Percentiles rank a stretch among this genome's conserved stretches.
Conservation (phyloP, 2,329 filamentous ascomycete genomes). For the Chrysosphaeria jannelii region DNA sequence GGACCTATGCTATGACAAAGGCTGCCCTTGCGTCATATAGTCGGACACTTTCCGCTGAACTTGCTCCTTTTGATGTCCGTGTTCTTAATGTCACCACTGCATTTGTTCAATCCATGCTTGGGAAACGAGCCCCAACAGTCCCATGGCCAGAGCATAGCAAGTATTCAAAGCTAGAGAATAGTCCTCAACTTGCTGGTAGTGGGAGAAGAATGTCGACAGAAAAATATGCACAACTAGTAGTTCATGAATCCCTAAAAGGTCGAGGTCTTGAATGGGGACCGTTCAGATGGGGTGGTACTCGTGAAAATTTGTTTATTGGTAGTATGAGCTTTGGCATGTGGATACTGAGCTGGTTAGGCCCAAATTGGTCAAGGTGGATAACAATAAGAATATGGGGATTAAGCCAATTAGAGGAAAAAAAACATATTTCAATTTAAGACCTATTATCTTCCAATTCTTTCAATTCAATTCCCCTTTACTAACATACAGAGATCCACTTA, state of each 20-base stretch:
- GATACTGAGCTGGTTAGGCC: too few relatives aligned
- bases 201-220: constrained; percentile 6
- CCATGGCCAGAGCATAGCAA: constrained; percentile 14
- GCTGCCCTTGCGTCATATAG: constrained; percentile 21
- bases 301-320: constrained; percentile 4
- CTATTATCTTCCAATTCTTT: too few relatives aligned
- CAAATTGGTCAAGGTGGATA: too few relatives aligned
- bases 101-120: constrained; percentile 13
- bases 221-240: constrained; percentile 5
- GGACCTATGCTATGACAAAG: constrained; percentile 22
- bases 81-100: constrained; percentile 23
- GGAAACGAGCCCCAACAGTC: constrained; percentile 14
- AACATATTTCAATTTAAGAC: too few relatives aligned
- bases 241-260: constrained; percentile 3
- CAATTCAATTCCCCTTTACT: too few relatives aligned
- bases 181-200: constrained; percentile 5
- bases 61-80: constrained; percentile 20
- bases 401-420: too few relatives aligned
- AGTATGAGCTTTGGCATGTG: constrained; percentile 3
- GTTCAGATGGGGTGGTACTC: constrained; percentile 4
- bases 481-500: too few relatives aligned
- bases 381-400: too few relatives aligned
- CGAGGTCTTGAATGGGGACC: constrained; percentile 3
- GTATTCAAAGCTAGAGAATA: constrained; percentile 13
- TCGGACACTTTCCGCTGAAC: constrained; percentile 19